These are phyloP conservation scores for Monosporozyma aerobia DNA, from an alignment of 805 yeast species.

Conservation along the genomic window DNA sequence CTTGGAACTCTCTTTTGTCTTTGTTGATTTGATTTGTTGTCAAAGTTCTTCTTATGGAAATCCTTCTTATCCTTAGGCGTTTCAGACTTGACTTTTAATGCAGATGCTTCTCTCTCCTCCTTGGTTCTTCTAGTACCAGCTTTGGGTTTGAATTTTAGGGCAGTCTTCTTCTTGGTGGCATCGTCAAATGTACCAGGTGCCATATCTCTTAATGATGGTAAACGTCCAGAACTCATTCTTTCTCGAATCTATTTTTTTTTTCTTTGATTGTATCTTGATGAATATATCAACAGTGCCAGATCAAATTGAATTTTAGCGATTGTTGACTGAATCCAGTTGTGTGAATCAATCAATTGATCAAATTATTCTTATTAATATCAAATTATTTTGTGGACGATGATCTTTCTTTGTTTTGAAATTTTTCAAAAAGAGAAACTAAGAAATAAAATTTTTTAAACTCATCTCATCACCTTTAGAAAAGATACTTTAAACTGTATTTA, in stretches of 20 bases:
- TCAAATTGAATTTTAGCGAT: too few relatives aligned
- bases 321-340: too few relatives aligned
- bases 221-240: conserved; percentile 20
- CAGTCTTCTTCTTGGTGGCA: conserved; percentile 31
- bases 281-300: too few relatives aligned
- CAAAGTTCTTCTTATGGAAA: conserved; percentile 10
- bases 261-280: background rate
- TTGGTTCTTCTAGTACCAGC: conserved; percentile 75
- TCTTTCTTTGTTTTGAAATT: conserved; percentile 2
- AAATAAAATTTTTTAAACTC: conserved; percentile 9
- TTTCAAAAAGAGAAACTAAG: background rate
- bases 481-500: background rate
- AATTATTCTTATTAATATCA: background rate
- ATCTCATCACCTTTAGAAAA: conserved; percentile 14
- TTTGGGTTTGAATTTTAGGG: conserved; percentile 76
- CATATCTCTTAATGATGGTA: conserved; percentile 25
- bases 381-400: background rate
- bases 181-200: conserved; percentile 3
- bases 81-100: conserved; percentile 42
- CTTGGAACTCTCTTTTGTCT: conserved; percentile 23
- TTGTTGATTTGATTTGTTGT: conserved; percentile 10
- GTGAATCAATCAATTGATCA: background rate
- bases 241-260: background rate
- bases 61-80: conserved; percentile 5
- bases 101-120: conserved; percentile 73